Conservation (phyloP, 148 eudicot genomes). For the Polygonum aviculare region DNA sequence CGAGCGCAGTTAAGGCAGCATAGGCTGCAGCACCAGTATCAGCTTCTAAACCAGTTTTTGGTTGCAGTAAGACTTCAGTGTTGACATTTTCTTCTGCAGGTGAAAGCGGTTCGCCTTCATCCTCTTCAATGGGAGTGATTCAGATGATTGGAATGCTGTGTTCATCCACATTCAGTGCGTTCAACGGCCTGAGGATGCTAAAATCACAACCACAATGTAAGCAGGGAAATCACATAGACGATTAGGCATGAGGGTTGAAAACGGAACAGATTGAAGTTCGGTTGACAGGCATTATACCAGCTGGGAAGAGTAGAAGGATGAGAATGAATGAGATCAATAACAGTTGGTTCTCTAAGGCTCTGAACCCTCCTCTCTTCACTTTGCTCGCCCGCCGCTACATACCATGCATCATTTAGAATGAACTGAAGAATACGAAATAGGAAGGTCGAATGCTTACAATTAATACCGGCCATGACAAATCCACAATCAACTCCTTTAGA, state of each 20-base stretch:
- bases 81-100: neutral
- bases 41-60: slow-evolving; percentile 26
- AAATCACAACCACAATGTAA: neutral
- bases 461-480: neutral
- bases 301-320: slow-evolving; percentile 33
- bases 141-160: slow-evolving; percentile 35
- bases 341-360: slow-evolving; percentile 25
- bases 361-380: slow-evolving; percentile 43
- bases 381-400: slow-evolving; percentile 57
- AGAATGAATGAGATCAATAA: slow-evolving; percentile 38
- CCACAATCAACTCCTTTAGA: neutral
- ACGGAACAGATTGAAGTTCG: neutral
- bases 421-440: slow-evolving; percentile 27
- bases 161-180: slow-evolving; percentile 22
- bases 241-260: neutral
- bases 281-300: slow-evolving; percentile 22
- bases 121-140: slow-evolving; percentile 48
- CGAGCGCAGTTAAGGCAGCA: slow-evolving; percentile 34
- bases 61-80: neutral
- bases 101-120: neutral
- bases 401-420: slow-evolving; percentile 29
- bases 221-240: neutral
- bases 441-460: no score
- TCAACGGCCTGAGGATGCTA: slow-evolving; percentile 30
- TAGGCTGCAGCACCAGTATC: slow-evolving; percentile 36